Conservation (phyloP, 352 stramenopile genomes). For the Phytopythium vexans region DNA sequence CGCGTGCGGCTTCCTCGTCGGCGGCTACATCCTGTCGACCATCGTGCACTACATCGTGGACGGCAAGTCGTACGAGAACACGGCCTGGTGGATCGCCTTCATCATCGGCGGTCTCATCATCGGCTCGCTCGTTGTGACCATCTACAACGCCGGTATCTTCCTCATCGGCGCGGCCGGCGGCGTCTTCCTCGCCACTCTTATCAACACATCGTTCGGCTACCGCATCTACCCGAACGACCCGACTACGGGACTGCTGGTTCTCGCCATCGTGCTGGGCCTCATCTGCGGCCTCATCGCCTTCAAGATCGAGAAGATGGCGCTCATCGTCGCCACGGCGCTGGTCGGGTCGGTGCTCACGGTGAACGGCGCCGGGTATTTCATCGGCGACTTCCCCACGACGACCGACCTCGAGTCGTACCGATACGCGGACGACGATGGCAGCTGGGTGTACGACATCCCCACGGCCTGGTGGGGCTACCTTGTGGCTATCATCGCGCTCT, state of each 20-base stretch:
- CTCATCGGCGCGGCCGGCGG: conserved; percentile 40
- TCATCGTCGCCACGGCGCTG: conserved; percentile 63
- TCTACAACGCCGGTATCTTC: conserved; percentile 55
- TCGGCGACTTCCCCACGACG: conserved; percentile 41
- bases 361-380: conserved; percentile 64
- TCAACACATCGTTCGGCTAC: conserved; percentile 55
- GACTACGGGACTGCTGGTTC: conserved; percentile 29
- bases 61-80: conserved; percentile 39
- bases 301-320: conserved; percentile 35
- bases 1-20: conserved; percentile 53
- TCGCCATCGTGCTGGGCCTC: conserved; percentile 40
- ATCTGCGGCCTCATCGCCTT: conserved; percentile 41
- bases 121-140: conserved; percentile 43
- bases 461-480: conserved; percentile 55
- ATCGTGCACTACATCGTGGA: conserved; percentile 39
- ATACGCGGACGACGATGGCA: conserved; percentile 23
- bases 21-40: conserved; percentile 40
- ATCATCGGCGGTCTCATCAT: conserved; percentile 40
- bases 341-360: conserved; percentile 36
- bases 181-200: conserved; percentile 33
- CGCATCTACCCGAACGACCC: conserved; percentile 46
- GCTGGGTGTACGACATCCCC: conserved; percentile 46
- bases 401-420: conserved; percentile 36
- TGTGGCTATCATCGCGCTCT: conserved; percentile 35
- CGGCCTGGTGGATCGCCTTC: conserved; percentile 49